Percentiles rank a stretch among this genome's conserved stretches.
Conservation (phyloP, 305 asterid species). For the Salvia sclarea region DNA sequence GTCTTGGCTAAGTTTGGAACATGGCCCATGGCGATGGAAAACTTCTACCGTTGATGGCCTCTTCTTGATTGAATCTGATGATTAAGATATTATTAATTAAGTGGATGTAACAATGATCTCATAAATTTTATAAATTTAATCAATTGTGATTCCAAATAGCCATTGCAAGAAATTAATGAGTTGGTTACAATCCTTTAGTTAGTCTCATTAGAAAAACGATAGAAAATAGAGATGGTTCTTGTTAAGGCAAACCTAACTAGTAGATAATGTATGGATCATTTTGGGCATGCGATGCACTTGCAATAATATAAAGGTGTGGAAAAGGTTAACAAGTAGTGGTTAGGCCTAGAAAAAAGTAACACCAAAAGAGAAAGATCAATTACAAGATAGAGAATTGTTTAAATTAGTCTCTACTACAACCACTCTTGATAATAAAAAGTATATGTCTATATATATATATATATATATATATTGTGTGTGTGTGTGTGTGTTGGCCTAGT, state of each 20-base stretch:
- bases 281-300: not conserved
- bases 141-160: not conserved
- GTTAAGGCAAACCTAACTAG: not conserved
- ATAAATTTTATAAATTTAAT: not conserved
- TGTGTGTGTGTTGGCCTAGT: too few relatives aligned
- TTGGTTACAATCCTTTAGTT: too few relatives aligned
- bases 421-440: not conserved
- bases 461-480: too few relatives aligned
- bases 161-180: not conserved
- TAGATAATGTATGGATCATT: not conserved
- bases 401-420: not conserved
- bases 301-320: not conserved
- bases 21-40: conserved; percentile 57
- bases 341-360: not conserved
- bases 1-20: conserved; percentile 39
- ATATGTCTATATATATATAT: too few relatives aligned
- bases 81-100: not conserved
- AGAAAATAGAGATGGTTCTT: not conserved
- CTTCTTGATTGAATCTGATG: conserved; percentile 48
- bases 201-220: too few relatives aligned
- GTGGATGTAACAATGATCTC: not conserved
- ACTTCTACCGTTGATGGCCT: conserved; percentile 54
- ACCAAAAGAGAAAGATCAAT: not conserved
- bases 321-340: not conserved
- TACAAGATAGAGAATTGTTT: not conserved